phyloP scores from a whole-genome alignment of 2,329 filamentous ascomycete genomes.

The Epichloe amarillans region DNA sequence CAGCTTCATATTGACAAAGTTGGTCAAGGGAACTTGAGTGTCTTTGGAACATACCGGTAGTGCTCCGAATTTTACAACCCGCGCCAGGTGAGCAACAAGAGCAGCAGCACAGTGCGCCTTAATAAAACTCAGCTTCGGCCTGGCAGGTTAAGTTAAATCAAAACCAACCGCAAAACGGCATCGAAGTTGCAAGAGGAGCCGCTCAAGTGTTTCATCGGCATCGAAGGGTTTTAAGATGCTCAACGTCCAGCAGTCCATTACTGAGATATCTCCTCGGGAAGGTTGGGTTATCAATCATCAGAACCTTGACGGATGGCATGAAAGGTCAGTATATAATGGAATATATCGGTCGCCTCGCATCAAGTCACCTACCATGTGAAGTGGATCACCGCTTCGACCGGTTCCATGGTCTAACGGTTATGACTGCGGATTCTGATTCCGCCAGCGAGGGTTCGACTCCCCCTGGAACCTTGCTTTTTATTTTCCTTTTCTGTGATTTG shows the following conservation, averaged over 20 bases:
- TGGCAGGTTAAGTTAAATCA: background rate
- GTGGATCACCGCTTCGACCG: conserved; percentile 13
- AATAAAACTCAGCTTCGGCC: too few relatives aligned
- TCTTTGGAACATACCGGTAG: too few relatives aligned
- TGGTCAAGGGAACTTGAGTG: too few relatives aligned
- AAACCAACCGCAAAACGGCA: background rate
- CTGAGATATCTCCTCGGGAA: too few relatives aligned
- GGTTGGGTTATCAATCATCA: too few relatives aligned
- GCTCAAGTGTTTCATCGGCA: background rate
- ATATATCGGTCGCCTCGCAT: background rate
- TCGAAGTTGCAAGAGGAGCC: background rate
- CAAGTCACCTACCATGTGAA: conserved; percentile 12
- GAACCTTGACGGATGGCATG: too few relatives aligned
- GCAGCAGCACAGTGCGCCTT: too few relatives aligned
- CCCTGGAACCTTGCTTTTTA: conserved; percentile 16
- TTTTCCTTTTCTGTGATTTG: background rate
- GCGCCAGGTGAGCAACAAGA: too few relatives aligned
- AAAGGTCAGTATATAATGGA: background rate
- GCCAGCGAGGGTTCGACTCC: conserved; percentile 25
- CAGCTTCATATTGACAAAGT: too few relatives aligned
- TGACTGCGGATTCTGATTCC: conserved; percentile 25
- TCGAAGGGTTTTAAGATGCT: background rate
- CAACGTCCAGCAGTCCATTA: too few relatives aligned
- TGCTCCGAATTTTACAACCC: too few relatives aligned
- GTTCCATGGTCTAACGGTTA: conserved; percentile 25